Evolutionary conservation across 1,284 basidiomycete species (phyloP).

Genomic region (Austroboletus novae-zelandiae): DNA sequence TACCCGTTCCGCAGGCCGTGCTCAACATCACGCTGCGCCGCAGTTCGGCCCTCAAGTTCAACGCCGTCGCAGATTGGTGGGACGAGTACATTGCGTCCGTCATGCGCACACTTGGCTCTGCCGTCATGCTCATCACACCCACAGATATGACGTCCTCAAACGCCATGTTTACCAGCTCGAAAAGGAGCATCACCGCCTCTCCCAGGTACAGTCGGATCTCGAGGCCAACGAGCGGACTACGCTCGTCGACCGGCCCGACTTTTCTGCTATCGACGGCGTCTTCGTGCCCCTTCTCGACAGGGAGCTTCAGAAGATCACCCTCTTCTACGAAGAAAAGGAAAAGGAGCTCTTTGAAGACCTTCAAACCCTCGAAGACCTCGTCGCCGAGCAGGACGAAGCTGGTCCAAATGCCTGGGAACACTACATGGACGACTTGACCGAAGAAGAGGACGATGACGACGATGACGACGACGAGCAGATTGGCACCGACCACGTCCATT

Average conservation of each 20-base stretch:
- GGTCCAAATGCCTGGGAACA: constrained; percentile 51
- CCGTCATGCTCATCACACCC: not conserved
- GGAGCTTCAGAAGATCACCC: constrained; percentile 80
- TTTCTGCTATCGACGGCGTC: constrained; percentile 47
- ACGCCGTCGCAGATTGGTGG: constrained; percentile 93
- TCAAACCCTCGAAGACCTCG: constrained; percentile 62
- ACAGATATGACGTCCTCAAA: constrained; percentile 83
- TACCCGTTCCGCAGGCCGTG: not conserved
- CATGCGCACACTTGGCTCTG: not conserved
- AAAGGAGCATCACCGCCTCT: constrained; percentile 55
- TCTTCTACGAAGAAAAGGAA: constrained; percentile 81
- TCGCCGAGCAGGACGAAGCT: constrained; percentile 63
- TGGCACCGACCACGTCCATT: constrained; percentile 54
- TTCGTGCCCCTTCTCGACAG: constrained; percentile 80
- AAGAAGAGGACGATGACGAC: constrained; percentile 68
- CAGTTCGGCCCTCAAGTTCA: constrained; percentile 85
- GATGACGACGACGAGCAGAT: constrained; percentile 62
- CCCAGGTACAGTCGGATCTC: constrained; percentile 50
- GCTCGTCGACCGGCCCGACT: constrained; percentile 42
- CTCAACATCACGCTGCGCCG: not conserved
- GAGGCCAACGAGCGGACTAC: constrained; percentile 62
- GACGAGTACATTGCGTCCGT: constrained; percentile 86
- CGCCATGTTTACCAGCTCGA: constrained; percentile 85
- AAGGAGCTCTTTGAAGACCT: constrained; percentile 68
- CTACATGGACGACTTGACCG: constrained; percentile 53